Conservation (phyloP, 1,284 basidiomycete species). For the Xerocomus minutiporus region DNA sequence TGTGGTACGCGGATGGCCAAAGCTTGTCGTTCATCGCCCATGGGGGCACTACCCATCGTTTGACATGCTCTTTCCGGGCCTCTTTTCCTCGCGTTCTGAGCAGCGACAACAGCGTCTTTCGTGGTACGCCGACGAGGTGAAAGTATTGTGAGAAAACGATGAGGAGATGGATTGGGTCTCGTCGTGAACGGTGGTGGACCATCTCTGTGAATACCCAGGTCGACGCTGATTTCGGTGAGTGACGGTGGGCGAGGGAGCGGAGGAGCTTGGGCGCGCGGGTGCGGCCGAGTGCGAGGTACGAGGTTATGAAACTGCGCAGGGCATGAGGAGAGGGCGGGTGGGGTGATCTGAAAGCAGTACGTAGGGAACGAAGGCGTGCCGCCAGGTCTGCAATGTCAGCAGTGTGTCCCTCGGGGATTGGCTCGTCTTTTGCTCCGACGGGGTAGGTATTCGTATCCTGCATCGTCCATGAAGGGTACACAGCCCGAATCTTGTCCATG, state of each 20-base stretch:
- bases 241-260: conserved; percentile 20
- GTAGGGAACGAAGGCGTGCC: conserved; percentile 23
- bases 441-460: not conserved
- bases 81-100: conserved; percentile 10
- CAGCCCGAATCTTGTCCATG: conserved; percentile 11
- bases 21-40: conserved; percentile 23
- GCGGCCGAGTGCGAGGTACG: conserved; percentile 24
- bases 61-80: conserved; percentile 2
- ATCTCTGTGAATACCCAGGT: conserved; percentile 39
- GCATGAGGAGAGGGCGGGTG: conserved; percentile 20
- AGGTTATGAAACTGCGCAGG: conserved; percentile 21
- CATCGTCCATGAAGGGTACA: conserved; percentile 16
- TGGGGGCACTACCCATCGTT: conserved; percentile 1
- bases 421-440: not conserved
- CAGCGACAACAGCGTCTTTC: conserved; percentile 17
- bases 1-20: conserved; percentile 34
- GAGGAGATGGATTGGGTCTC: conserved; percentile 20
- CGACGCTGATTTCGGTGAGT: conserved; percentile 25
- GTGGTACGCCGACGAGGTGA: conserved; percentile 34
- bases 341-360: conserved; percentile 21
- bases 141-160: conserved; percentile 34
- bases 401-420: not conserved
- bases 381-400: conserved; percentile 13
- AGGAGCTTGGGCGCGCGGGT: conserved; percentile 22
- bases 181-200: conserved; percentile 29